Evolutionary conservation across 345 rosid species (phyloP), one percentile per base, ranked within the genome.

Genomic region (Hypericum androsaemum): DNA sequence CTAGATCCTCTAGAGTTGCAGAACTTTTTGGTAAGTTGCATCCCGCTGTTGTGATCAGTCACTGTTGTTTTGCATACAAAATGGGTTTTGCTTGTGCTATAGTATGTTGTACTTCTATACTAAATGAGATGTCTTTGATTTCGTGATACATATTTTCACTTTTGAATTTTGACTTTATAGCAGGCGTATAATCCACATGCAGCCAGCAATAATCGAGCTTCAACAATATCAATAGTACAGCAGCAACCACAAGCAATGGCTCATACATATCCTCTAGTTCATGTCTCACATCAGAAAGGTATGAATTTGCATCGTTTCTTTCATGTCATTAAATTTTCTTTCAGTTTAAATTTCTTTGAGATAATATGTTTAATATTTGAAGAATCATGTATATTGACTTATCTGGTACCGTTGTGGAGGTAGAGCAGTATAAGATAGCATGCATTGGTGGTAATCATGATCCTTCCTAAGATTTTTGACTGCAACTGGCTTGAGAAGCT

Each of bases 201-300:
- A 40, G 67, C 70, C 37, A 80, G 67, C 68, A 70, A 62, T 64
- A 53, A 72, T 64, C 73, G 86, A 9, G 56, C 86, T 47, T 83
- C 94, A 37, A 57, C 90, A 37, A 61, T 80, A 49, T 64, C 94
- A 49, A 71, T 79, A 78, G 61, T 74, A 16, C 80, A 74, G 61
- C 83, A 84, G 68, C 94, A 77, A n/a, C 96, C 66, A 22, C 79
- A 75, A 28, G 81, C 73, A 50, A 67, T 80, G 67, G 71, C 87
- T 42, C 95, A 86, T 68, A 80, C 86, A 79, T 89, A 83, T 70
- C 95, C 89, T 16, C 97, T 77, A 78, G 86, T 84, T 60, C 97
- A 86, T 39, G 71, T 89, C 57, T 74, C 95, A 49, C 97, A 84
- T 65, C 83, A 52, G n/a, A n/a, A n/a, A n/a, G n/a, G n/a, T n/a